These are phyloP conservation scores for Paecilomyces fulvus DNA, from an alignment of 2,329 filamentous ascomycete genomes.

Conservation along the genomic window DNA sequence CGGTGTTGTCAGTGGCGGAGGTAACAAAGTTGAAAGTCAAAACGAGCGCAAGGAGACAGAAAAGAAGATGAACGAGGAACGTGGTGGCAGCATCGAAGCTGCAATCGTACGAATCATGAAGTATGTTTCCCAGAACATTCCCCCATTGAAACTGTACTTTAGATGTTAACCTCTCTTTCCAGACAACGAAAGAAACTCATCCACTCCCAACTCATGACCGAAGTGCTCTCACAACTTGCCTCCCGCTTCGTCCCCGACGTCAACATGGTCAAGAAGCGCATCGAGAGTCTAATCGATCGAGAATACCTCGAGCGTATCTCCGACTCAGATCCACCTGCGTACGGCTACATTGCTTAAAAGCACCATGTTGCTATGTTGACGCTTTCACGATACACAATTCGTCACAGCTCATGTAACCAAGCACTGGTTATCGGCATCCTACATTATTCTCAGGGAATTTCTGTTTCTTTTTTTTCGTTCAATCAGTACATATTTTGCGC, in stretches of 20 bases:
- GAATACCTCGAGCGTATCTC: constrained; percentile 42
- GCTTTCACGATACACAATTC: background rate
- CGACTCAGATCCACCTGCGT: constrained; percentile 35
- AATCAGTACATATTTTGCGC: background rate
- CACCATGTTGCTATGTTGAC: background rate
- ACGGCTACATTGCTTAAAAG: constrained; percentile 36
- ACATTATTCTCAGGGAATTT: background rate
- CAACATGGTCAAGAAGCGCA: constrained; percentile 45
- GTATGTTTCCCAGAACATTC: constrained; percentile 19
- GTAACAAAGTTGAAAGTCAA: constrained; percentile 75
- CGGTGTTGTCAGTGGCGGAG: constrained; percentile 64
- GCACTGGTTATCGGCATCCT: background rate
- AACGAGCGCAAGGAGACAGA: constrained; percentile 47
- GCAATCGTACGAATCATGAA: constrained; percentile 49
- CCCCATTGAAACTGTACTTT: background rate
- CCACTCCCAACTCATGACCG: constrained; percentile 42
- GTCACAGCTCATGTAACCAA: no score
- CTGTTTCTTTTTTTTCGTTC: background rate
- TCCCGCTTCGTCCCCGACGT: constrained; percentile 44
- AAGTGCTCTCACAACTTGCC: constrained; percentile 42
- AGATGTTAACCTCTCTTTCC: constrained; percentile 2
- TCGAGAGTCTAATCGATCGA: constrained; percentile 46
- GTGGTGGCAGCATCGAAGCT: constrained; percentile 43
- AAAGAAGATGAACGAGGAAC: constrained; percentile 43
- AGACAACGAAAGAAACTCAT: constrained; percentile 42